These are phyloP conservation scores for Fusarium paranaense DNA, from an alignment of 2,329 filamentous ascomycete species.

Conservation along the genomic window DNA sequence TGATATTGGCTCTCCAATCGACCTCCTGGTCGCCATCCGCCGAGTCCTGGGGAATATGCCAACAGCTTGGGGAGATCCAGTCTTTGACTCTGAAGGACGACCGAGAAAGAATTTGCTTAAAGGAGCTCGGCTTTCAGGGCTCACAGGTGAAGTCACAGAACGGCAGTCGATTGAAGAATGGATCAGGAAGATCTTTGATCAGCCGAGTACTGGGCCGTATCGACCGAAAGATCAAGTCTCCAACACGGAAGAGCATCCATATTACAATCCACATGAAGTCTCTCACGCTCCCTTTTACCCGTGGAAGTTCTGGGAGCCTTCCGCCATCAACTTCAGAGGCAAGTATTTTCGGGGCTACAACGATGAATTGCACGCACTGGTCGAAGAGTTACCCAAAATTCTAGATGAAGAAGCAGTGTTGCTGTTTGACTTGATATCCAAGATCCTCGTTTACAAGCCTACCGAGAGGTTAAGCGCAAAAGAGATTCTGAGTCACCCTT, in stretches of 20 bases:
- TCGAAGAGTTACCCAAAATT: conserved; percentile 33
- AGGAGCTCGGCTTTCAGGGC: not conserved
- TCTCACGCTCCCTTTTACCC: conserved; percentile 4
- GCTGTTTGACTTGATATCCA: conserved; percentile 39
- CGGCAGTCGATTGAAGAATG: not conserved
- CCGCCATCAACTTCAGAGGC: conserved; percentile 23
- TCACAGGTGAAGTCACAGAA: not conserved
- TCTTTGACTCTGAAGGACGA: not conserved
- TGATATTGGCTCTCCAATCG: not conserved
- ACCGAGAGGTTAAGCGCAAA: conserved; percentile 27
- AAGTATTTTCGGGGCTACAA: conserved; percentile 27
- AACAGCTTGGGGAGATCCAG: not conserved
- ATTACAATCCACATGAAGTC: not conserved
- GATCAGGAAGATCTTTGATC: not conserved
- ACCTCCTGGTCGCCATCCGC: not conserved
- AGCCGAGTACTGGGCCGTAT: not conserved
- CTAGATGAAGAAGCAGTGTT: conserved; percentile 32
- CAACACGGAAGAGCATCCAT: not conserved
- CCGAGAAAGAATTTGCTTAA: not conserved
- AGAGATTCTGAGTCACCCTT: conserved; percentile 40
- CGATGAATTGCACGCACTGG: conserved; percentile 17
- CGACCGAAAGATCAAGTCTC: not conserved
- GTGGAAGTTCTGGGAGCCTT: conserved; percentile 32
- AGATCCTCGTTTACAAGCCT: conserved; percentile 41
- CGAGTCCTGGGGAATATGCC: not conserved